Percentiles rank a stretch among this genome's conserved stretches.
Evolutionary conservation across 441 rosid genomes (phyloP).

Genomic region (Raphanus hybrid): DNA sequence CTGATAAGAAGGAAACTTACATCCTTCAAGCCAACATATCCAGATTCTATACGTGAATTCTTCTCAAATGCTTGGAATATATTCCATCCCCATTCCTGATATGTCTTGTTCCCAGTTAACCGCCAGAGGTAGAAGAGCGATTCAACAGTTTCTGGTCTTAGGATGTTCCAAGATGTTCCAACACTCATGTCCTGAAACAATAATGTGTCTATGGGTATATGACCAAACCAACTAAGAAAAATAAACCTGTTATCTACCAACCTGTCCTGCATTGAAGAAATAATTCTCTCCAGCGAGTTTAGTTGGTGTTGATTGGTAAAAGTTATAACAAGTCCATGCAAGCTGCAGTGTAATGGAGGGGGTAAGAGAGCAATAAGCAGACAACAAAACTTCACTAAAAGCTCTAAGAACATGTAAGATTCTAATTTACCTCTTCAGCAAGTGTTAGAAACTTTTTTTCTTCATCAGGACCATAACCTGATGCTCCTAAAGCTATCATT

Average conservation of each 20-base stretch:
- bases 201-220: no score
- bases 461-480: conserved; percentile 74
- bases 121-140: conserved; percentile 94
- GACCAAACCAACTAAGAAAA: no score
- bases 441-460: conserved; percentile 69
- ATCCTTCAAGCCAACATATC: conserved; percentile 91
- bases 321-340: conserved; percentile 95
- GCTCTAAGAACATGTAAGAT: conserved; percentile 13
- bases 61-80: conserved; percentile 91
- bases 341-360: conserved; percentile 57
- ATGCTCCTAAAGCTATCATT: conserved; percentile 97
- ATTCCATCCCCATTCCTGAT: conserved; percentile 97
- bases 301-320: conserved; percentile 87
- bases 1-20: conserved; percentile 48
- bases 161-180: conserved; percentile 89
- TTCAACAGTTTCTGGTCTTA: conserved; percentile 94
- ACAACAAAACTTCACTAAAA: background rate
- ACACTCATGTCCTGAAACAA: conserved; percentile 86
- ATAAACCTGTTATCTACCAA: conserved; percentile 31
- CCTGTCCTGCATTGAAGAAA: conserved; percentile 77
- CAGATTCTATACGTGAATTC: conserved; percentile 76
- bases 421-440: conserved; percentile 78
- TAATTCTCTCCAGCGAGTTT: conserved; percentile 95
- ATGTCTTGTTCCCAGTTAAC: conserved; percentile 86
- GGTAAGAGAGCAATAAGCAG: conserved; percentile 15